Conservation (phyloP, 2,329 filamentous ascomycete genomes). For the Huntiella moniliformis region DNA sequence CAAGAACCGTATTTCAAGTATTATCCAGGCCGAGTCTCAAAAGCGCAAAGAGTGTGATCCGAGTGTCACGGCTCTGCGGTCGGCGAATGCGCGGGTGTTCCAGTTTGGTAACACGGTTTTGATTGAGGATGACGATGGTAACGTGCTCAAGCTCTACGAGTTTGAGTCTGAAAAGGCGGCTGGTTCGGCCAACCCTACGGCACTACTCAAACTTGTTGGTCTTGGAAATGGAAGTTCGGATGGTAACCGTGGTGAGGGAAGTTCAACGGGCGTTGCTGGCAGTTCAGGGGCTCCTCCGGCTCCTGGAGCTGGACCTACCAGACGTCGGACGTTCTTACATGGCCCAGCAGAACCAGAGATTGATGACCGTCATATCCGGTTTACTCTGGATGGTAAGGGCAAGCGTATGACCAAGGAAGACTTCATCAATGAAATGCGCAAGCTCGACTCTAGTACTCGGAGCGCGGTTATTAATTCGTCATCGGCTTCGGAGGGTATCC, state of each 20-base stretch:
- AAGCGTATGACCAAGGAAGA: conserved; percentile 62
- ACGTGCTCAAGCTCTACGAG: conserved; percentile 72
- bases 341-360: conserved; percentile 29
- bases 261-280: conserved; percentile 10
- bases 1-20: conserved; percentile 31
- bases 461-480: conserved; percentile 35
- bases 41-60: conserved; percentile 38
- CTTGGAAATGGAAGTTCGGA: conserved; percentile 20
- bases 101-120: conserved; percentile 79
- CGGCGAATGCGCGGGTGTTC: conserved; percentile 63
- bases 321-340: conserved; percentile 19
- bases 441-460: conserved; percentile 48
- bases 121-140: conserved; percentile 70
- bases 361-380: conserved; percentile 55
- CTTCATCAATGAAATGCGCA: conserved; percentile 56
- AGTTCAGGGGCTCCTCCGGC: conserved; percentile 15
- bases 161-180: conserved; percentile 36
- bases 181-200: conserved; percentile 16
- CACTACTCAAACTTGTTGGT: conserved; percentile 34
- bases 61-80: conserved; percentile 32
- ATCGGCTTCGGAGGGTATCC: conserved; percentile 25
- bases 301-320: conserved; percentile 12
- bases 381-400: conserved; percentile 56
- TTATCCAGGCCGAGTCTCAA: conserved; percentile 40
- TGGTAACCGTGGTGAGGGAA: conserved; percentile 11